These are phyloP conservation scores for Globisporangium polare DNA, from an alignment of 352 stramenopile genomes.

Conservation along the genomic window DNA sequence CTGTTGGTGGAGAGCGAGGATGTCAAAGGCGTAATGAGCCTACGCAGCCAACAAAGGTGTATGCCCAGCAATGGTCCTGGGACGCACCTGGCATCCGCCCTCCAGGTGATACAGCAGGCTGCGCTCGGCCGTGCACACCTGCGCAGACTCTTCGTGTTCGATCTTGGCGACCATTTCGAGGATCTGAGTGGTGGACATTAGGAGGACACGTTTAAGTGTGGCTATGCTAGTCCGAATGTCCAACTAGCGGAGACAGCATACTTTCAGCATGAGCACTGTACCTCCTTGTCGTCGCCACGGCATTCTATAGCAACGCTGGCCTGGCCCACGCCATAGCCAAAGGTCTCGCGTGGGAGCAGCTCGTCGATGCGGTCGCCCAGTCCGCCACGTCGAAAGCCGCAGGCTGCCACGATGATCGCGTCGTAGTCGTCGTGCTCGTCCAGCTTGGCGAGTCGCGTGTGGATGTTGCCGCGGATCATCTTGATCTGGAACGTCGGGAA, in stretches of 20 bases:
- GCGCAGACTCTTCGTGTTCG: conserved; percentile 65
- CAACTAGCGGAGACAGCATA: not conserved
- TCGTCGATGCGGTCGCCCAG: conserved; percentile 73
- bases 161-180: conserved; percentile 78
- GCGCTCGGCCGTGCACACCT: conserved; percentile 77
- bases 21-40: too few relatives aligned
- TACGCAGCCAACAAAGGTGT: not conserved
- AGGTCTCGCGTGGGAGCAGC: conserved; percentile 64
- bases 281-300: conserved; percentile 57
- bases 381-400: conserved; percentile 72
- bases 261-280: conserved; percentile 13
- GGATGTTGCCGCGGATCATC: conserved; percentile 85
- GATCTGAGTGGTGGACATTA: conserved; percentile 27
- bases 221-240: too few relatives aligned
- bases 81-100: conserved; percentile 75
- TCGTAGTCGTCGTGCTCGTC: conserved; percentile 83
- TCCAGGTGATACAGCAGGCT: conserved; percentile 79
- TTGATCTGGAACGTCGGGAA: conserved; percentile 80
- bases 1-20: conserved; percentile 16
- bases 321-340: conserved; percentile 82
- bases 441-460: conserved; percentile 82
- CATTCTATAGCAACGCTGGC: conserved; percentile 86
- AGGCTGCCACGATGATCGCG: conserved; percentile 84
- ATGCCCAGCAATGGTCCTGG: too few relatives aligned
- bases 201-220: conserved; percentile 1